Conservation (phyloP, 805 yeast genomes). For the Alloascoidea hylecoeti region DNA sequence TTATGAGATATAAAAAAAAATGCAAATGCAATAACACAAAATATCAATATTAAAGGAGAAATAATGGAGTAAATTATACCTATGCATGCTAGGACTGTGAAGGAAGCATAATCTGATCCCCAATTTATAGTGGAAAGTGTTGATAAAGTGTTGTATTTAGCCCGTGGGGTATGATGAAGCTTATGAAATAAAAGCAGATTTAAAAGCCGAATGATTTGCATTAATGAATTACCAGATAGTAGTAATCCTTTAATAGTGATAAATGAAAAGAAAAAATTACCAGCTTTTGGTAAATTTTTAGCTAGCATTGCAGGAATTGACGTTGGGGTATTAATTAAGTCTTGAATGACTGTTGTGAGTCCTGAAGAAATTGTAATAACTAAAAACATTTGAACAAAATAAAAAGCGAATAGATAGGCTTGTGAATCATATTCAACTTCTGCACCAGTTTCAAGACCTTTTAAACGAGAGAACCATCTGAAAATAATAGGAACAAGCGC, state of each 20-base stretch:
- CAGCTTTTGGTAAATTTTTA: conserved; percentile 68
- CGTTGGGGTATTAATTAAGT: conserved; percentile 52
- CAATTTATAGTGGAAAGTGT: conserved; percentile 37
- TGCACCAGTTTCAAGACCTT: conserved; percentile 47
- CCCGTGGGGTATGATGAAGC: conserved; percentile 47
- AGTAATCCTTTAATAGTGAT: conserved; percentile 63
- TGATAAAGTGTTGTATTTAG: conserved; percentile 29
- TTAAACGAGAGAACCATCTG: conserved; percentile 34
- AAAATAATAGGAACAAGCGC: conserved; percentile 47
- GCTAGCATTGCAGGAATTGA: conserved; percentile 64
- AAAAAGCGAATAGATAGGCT: conserved; percentile 61
- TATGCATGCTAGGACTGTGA: conserved; percentile 65
- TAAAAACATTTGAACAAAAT: conserved; percentile 71
- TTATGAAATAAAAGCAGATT: conserved; percentile 20
- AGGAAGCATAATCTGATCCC: conserved; percentile 71
- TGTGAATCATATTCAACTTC: conserved; percentile 61
- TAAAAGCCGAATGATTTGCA: conserved; percentile 42
- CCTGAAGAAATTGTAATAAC: conserved; percentile 82
- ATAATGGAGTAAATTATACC: conserved; percentile 68
- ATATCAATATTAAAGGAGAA: conserved; percentile 62
- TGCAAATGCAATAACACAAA: conserved; percentile 40
- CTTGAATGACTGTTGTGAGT: conserved; percentile 44
- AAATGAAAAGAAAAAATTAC: conserved; percentile 75
- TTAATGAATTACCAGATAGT: conserved; percentile 55
- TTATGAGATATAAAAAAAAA: conserved; percentile 54